Base-by-base conservation (phyloP, 75 land plant species). In the Gnetum montanum region DNA sequence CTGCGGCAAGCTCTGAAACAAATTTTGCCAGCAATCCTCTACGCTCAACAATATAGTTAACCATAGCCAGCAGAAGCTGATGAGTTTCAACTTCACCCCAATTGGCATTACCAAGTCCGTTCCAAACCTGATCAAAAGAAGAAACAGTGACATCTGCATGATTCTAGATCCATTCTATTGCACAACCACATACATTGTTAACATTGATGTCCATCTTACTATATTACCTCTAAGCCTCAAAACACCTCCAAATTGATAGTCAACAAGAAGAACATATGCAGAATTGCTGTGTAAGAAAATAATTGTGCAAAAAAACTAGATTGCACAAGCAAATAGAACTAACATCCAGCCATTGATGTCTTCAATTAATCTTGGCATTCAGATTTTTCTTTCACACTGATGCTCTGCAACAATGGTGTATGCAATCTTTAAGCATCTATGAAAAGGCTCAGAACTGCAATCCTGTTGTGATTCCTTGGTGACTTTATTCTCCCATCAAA, bases 151-250 rank as follows among this genome's bases (percentile, higher is more conserved):
- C 58, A 24, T 76, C 71, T n/a, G 77, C 79, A 49, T 73, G 77
- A 27, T 72, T 37, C 54, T 62, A 54, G 20, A 83, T 65, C 92
- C 92, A 87, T 48, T 76, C 78, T 26, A 65, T 67, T 8, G 79
- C 80, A 46, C 69, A 60, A 6, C 67, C 61, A 49, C 77, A 83
- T 34, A 73, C 75, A 22, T 67, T 54, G 31, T 41, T 55, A 47
- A 75, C 45, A 34, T 71, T 77, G 4, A 70, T 51, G 10, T 87
- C 84, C 27, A 87, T 47, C 53, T 80, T 70, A 33, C 57, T 55
- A 87, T 60, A 60, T 87, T 78, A 6, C 87, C 92, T 16, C 70
- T 63, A 8, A 87, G 46, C 51, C 69, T 83, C 16, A 87, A 59
- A 4, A 87, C 92, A 16, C 75, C 80, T 15, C 92, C 92, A 65